Percentiles rank a stretch among this genome's conserved stretches.
Evolutionary conservation across 495 filamentous ascomycete species (phyloP).

Genomic region (Trichoderma gamsii): DNA sequence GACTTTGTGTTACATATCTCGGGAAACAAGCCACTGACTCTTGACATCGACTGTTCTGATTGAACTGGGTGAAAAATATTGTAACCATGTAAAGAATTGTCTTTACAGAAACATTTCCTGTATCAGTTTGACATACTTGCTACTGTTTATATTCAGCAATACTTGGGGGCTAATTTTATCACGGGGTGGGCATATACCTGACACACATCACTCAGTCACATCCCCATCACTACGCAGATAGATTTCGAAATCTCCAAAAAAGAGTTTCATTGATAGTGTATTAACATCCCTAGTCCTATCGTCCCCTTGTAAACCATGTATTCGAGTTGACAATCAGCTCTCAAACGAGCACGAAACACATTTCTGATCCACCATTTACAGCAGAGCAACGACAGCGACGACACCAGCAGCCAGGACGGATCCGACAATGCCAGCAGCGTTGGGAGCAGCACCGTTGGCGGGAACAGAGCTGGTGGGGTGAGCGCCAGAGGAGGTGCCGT

Average conservation of each 20-base stretch:
- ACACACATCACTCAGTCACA: no score
- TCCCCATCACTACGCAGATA: no score
- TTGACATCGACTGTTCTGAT: no score
- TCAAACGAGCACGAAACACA: not conserved
- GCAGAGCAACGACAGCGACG: not conserved
- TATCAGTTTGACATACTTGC: not conserved
- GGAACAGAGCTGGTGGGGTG: not conserved
- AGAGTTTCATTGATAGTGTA: not conserved
- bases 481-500: constrained; percentile 4
- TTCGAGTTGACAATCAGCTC: not conserved
- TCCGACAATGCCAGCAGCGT: not conserved
- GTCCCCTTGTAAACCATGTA: not conserved
- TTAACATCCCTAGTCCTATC: not conserved
- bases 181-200: no score
- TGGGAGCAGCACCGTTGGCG: constrained; percentile 8
- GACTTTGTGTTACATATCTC: not conserved
- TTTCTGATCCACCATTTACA: not conserved
- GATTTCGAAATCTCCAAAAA: no score
- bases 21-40: not conserved
- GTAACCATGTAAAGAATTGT: no score
- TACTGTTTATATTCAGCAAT: no score
- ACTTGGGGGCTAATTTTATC: no score
- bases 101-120: no score
- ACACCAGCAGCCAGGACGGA: constrained; percentile 8
- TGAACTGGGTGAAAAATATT: no score